These are phyloP conservation scores for Fonsecaea pugnacius DNA, from an alignment of 2,329 filamentous ascomycete species.

Conservation along the genomic window DNA sequence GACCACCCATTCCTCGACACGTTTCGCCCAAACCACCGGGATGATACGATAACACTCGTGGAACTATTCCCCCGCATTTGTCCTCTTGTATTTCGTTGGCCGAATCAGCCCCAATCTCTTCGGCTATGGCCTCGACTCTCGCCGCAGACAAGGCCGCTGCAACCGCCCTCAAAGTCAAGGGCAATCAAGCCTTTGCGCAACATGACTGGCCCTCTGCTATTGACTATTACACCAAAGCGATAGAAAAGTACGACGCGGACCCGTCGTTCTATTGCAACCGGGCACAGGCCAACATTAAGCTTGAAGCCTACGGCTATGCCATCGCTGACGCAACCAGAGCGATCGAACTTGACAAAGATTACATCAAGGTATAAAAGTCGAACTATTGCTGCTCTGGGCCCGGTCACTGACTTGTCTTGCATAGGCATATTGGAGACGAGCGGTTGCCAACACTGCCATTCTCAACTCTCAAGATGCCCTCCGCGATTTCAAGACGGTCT, in stretches of 20 bases:
- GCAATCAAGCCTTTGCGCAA: constrained; percentile 86
- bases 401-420: background rate
- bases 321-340: constrained; percentile 89
- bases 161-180: constrained; percentile 83
- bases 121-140: constrained; percentile 44
- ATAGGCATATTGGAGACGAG: constrained; percentile 91
- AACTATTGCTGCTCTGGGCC: background rate
- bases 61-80: background rate
- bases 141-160: constrained; percentile 66
- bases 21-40: background rate
- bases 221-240: constrained; percentile 83
- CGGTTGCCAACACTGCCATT: constrained; percentile 88
- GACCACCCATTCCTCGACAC: constrained; percentile 10
- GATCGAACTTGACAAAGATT: constrained; percentile 82
- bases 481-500: constrained; percentile 88
- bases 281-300: constrained; percentile 91
- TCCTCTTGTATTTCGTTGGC: constrained; percentile 1
- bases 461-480: constrained; percentile 85
- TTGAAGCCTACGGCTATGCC: constrained; percentile 92
- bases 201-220: constrained; percentile 86
- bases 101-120: background rate
- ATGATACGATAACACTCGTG: constrained; percentile 26
- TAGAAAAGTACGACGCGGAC: constrained; percentile 79
- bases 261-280: constrained; percentile 93
- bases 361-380: constrained; percentile 73